Base-by-base conservation (phyloP, 257 asterid genomes). In the Gentiana macrophylla region DNA sequence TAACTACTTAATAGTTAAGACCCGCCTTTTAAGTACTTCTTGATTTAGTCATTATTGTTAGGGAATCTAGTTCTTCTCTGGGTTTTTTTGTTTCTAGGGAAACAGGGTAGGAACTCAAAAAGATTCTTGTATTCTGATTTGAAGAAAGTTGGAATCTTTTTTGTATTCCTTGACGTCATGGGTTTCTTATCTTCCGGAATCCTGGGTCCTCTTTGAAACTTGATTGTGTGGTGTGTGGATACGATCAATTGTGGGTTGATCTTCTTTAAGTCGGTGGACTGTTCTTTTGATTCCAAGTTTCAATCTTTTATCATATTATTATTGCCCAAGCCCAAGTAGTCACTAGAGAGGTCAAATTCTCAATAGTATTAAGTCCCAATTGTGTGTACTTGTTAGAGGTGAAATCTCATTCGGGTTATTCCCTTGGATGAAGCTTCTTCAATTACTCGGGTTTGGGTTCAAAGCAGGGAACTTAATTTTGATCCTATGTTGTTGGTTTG, bases 401-500 rank as follows among this genome's bases (percentile, higher is more conserved):
- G 55, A 12, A 35, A 38, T 24, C 59, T 64, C 12, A 24, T 63
- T 3, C n/a, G 47, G 57, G 67, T 70, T 67, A 34, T 55, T 64
- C 9, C 50, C 54, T n/a, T 74, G 73, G 78, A 92, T 92, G 99
- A 92, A 74, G 82, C 79, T 92, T 59, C 65, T 83, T 68, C 75
- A 85, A 75, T 78, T 85, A 15, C 53, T 88, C 75, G 90, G 86
- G 56, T 84, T 91, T 72, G 92, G 94, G 52, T 56, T 83, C 78
- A 91, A 91, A 79, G 80, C 81, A 77, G 89, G 95, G 60, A 81
- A 83, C 75, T 74, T 87, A 66, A 61, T 91, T 57, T 73, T 75
- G 75, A 37, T 82, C 77, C 77, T 83, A 56, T 85, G 94, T 67
- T 74, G 64, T 76, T 85, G 90, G 86, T 78, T 83, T 74, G 48